phyloP scores from a whole-genome alignment of 2,329 filamentous ascomycete species.

The Lasiodiplodia theobromae region DNA sequence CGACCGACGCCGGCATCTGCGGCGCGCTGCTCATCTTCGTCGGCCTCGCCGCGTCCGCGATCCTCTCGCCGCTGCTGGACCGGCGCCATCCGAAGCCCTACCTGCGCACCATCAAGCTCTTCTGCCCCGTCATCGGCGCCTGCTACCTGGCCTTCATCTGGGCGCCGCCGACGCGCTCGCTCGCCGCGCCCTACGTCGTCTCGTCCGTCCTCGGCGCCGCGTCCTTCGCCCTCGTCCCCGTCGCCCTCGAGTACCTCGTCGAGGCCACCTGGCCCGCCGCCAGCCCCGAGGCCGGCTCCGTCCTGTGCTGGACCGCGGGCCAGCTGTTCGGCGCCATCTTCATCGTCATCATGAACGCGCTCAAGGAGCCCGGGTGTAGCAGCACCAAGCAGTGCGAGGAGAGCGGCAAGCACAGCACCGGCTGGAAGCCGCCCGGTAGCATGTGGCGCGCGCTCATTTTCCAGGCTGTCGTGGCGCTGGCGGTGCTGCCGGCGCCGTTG shows the following conservation, averaged over 20 bases:
- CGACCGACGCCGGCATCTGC: constrained; percentile 86
- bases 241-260: constrained; percentile 84
- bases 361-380: constrained; percentile 56
- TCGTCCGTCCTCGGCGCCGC: constrained; percentile 79
- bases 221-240: constrained; percentile 80
- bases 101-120: constrained; percentile 72
- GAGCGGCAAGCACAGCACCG: constrained; percentile 35
- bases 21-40: constrained; percentile 90
- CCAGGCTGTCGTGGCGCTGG: constrained; percentile 73
- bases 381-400: constrained; percentile 40
- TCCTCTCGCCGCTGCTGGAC: constrained; percentile 83
- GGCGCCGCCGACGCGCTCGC: constrained; percentile 69
- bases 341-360: constrained; percentile 79
- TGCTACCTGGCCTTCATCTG: constrained; percentile 81
- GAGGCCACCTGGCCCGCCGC: constrained; percentile 87
- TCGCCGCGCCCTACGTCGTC: constrained; percentile 77
- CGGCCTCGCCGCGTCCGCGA: constrained; percentile 78
- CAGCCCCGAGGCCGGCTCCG: constrained; percentile 80
- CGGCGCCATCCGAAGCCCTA: constrained; percentile 74
- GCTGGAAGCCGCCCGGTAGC: constrained; percentile 65
- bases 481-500: constrained; percentile 71
- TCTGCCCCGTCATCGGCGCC: constrained; percentile 77
- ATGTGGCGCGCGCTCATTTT: constrained; percentile 82
- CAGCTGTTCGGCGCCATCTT: constrained; percentile 87
- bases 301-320: constrained; percentile 84